Evolutionary conservation across 129 eudicot genomes (phyloP).

Genomic region (Scalesia atractyloides): DNA sequence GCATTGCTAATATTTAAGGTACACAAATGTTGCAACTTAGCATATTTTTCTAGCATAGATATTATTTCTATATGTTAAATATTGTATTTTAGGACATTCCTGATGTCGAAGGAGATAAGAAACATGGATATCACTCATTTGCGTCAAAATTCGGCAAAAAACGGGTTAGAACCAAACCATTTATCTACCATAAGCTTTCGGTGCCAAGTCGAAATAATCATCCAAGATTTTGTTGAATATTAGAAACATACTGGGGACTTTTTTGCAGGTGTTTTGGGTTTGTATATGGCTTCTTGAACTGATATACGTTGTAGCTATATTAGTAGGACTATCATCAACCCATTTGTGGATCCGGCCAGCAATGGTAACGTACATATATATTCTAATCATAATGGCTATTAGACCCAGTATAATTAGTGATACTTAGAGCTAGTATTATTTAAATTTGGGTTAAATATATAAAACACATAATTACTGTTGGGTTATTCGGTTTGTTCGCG

Average conservation of each 20-base stretch:
- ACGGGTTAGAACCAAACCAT: background rate
- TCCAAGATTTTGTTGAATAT: background rate
- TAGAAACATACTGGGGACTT: background rate
- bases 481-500: too few species aligned
- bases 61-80: background rate
- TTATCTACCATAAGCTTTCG: background rate
- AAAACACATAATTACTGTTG: too few species aligned
- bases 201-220: background rate
- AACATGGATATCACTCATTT: conserved; percentile 8
- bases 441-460: too few species aligned
- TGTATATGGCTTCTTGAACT: conserved; percentile 26
- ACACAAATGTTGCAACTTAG: background rate
- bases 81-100: conserved; percentile 15
- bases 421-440: too few species aligned
- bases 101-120: conserved; percentile 34
- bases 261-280: conserved; percentile 21
- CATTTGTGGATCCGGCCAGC: conserved; percentile 12
- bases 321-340: conserved; percentile 18
- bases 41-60: background rate
- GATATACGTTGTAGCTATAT: conserved; percentile 20
- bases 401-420: too few species aligned
- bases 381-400: background rate
- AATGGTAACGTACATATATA: conserved; percentile 6
- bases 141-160: conserved; percentile 1
- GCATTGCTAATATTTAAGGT: conserved; percentile 35